Percentiles rank a stretch among this genome's conserved stretches.
Evolutionary conservation across 768 basidiomycete genomes (phyloP).

Genomic region (Macrolepiota dolichaula): DNA sequence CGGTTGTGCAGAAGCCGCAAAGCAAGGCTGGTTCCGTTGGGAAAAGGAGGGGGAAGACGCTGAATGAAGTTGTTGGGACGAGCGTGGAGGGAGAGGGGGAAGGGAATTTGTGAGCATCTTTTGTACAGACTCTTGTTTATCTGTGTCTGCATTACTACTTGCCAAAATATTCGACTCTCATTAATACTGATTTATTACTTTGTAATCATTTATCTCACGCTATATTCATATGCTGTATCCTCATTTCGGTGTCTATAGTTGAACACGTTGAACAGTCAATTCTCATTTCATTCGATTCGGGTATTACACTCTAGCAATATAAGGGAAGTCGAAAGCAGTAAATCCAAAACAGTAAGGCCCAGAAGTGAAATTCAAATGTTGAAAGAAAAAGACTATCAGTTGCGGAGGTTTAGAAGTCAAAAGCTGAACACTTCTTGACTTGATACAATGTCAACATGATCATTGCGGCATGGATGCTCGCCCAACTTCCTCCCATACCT

Average conservation of each 20-base stretch:
- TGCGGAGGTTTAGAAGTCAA: neutral
- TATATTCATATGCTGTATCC: neutral
- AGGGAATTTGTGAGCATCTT: neutral
- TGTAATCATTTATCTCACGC: neutral
- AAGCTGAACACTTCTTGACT: neutral
- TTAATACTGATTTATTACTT: neutral
- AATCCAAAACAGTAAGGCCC: neutral
- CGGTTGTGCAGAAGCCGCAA: neutral
- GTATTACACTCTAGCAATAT: too few relatives aligned
- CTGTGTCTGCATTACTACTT: neutral
- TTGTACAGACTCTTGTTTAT: neutral
- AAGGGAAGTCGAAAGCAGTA: too few relatives aligned
- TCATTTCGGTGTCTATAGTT: neutral
- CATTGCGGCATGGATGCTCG: neutral
- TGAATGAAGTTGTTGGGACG: slow-evolving; percentile 13
- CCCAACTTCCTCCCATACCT: neutral
- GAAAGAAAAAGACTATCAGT: neutral
- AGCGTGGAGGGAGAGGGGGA: slow-evolving; percentile 11
- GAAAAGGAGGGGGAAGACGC: slow-evolving; percentile 2
- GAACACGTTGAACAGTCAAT: too few relatives aligned
- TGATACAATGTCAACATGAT: neutral
- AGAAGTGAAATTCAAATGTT: neutral
- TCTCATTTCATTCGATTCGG: too few relatives aligned
- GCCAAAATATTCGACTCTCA: neutral
- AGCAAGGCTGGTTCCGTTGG: neutral